Evolutionary conservation across 108 stramenopile genomes (phyloP).

Genomic region (Stephanodiscus minutulus): DNA sequence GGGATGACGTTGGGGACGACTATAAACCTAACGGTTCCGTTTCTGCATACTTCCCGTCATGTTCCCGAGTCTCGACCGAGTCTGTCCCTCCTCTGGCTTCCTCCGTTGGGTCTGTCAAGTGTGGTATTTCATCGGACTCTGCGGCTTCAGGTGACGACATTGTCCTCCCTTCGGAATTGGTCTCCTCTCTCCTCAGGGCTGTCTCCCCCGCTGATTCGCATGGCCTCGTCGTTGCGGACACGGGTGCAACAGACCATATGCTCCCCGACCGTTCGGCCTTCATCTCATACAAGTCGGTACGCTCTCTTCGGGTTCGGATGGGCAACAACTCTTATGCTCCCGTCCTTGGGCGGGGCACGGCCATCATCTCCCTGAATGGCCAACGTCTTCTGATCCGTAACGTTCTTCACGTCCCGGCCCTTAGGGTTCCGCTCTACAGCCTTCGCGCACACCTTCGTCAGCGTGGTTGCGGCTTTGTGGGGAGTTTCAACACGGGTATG

Average conservation of each 20-base stretch:
- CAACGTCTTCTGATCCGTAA: slow-evolving; percentile 3
- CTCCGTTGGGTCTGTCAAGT: no score
- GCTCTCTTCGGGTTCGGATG: not conserved
- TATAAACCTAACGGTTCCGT: no score
- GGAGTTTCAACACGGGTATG: not conserved
- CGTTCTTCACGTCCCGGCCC: slow-evolving; percentile 12
- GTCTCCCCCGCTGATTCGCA: not conserved
- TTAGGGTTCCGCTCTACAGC: slow-evolving; percentile 9
- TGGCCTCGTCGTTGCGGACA: not conserved
- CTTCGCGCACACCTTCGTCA: slow-evolving; percentile 7
- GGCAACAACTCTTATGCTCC: slow-evolving; percentile 12
- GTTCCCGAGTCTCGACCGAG: no score
- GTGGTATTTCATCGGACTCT: no score
- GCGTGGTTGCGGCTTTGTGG: slow-evolving; percentile 1
- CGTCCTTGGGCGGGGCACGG: slow-evolving; percentile 1
- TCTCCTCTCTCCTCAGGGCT: not conserved
- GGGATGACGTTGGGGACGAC: no score
- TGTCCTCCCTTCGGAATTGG: not conserved
- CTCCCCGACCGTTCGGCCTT: slow-evolving; percentile 10
- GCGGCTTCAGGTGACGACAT: not conserved
- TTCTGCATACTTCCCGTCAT: no score
- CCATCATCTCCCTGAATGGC: slow-evolving; percentile 2
- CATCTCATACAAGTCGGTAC: slow-evolving; percentile 2
- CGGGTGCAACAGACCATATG: slow-evolving; percentile 3
- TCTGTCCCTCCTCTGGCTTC: no score